These are phyloP conservation scores for Arthrobotrys sphaeroides DNA, from an alignment of 2,329 filamentous ascomycete genomes.

Conservation along the genomic window DNA sequence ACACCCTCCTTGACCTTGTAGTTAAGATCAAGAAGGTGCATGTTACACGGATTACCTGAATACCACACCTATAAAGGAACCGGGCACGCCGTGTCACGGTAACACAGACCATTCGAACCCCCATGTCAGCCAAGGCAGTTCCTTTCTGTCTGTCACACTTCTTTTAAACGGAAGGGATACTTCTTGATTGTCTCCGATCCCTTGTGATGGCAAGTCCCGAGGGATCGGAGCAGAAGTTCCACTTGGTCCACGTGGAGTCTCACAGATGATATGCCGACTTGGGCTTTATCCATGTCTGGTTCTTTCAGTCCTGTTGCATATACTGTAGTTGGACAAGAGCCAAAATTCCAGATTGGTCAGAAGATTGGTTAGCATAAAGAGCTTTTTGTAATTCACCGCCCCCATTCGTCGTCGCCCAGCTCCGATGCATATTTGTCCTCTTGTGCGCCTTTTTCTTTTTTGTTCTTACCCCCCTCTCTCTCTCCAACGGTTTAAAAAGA, in stretches of 20 bases:
- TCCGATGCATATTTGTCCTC: neutral
- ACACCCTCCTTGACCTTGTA: constrained; percentile 78
- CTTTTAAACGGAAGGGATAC: too few species aligned
- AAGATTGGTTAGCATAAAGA: neutral
- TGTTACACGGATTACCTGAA: constrained; percentile 98
- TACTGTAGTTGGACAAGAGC: constrained; percentile 61
- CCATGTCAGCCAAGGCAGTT: constrained; percentile 42
- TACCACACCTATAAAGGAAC: constrained; percentile 76
- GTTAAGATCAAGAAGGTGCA: constrained; percentile 94
- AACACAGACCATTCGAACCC: constrained; percentile 24
- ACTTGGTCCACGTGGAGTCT: constrained; percentile 49
- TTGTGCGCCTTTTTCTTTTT: neutral
- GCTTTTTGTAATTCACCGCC: neutral
- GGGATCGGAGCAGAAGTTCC: constrained; percentile 32
- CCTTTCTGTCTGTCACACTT: neutral
- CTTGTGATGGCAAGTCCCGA: constrained; percentile 34
- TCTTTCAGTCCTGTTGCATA: constrained; percentile 91
- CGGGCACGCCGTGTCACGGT: constrained; percentile 25
- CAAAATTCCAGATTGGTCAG: neutral
- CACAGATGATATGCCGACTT: constrained; percentile 90
- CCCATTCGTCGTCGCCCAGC: neutral
- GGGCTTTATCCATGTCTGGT: constrained; percentile 91
- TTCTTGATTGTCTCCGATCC: too few species aligned
- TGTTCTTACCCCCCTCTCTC: too few species aligned
- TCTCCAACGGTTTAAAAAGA: neutral